A percentile compares a stretch with the other conserved stretches of the same genome.
Evolutionary conservation across 495 filamentous ascomycete genomes (phyloP).

Genomic region (Hyaloscypha bicolor): DNA sequence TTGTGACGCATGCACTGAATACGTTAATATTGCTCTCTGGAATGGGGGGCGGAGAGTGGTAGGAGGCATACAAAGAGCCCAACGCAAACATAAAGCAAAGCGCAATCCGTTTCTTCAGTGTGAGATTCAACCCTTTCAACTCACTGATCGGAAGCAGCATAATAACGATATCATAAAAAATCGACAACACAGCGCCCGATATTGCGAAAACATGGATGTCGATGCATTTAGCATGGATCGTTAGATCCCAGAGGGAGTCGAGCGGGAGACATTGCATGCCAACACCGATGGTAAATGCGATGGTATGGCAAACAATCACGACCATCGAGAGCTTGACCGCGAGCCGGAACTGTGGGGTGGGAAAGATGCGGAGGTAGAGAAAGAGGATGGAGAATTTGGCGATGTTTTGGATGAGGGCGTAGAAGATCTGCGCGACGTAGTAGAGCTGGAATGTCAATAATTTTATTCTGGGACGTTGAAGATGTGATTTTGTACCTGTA

Average conservation of each 20-base stretch:
- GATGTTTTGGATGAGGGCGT: conserved; percentile 42
- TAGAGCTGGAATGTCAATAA: conserved; percentile 16
- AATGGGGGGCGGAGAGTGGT: background rate
- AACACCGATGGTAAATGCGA: conserved; percentile 41
- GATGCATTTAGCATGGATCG: conserved; percentile 33
- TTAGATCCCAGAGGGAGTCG: conserved; percentile 33
- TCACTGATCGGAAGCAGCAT: conserved; percentile 41
- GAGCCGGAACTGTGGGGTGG: conserved; percentile 35
- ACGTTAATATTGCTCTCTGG: conserved; percentile 1
- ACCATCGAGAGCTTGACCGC: conserved; percentile 36
- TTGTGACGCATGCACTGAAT: conserved; percentile 35
- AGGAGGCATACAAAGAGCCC: conserved; percentile 25
- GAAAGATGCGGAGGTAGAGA: conserved; percentile 54
- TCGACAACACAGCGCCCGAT: conserved; percentile 38
- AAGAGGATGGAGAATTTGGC: conserved; percentile 47
- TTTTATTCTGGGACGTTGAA: background rate
- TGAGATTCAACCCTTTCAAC: conserved; percentile 37
- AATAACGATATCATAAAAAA: conserved; percentile 41
- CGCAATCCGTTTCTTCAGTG: conserved; percentile 41
- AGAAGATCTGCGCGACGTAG: conserved; percentile 41
- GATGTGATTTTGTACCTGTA: conserved; percentile 2
- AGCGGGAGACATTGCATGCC: conserved; percentile 50
- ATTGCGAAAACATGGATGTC: conserved; percentile 36
- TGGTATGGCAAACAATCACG: conserved; percentile 38
- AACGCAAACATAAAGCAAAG: conserved; percentile 42